phyloP scores from a whole-genome alignment of 2,329 filamentous ascomycete species.

The Pyricularia sp. region DNA sequence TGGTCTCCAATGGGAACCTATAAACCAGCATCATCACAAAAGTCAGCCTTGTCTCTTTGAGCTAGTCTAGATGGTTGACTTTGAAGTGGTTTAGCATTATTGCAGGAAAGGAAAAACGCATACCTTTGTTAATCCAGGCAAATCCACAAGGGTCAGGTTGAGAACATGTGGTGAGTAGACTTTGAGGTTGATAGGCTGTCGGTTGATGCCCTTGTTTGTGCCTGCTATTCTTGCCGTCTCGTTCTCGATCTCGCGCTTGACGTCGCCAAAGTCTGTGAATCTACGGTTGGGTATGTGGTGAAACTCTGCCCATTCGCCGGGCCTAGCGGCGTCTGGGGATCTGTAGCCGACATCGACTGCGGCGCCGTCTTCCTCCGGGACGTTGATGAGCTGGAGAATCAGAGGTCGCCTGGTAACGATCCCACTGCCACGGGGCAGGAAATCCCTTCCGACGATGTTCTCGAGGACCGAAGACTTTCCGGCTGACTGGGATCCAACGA shows the following conservation, averaged over 20 bases:
- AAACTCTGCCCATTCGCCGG: slow-evolving; percentile 84
- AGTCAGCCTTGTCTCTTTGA: neutral
- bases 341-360: slow-evolving; percentile 62
- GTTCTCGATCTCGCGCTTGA: slow-evolving; percentile 91
- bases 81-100: neutral
- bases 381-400: slow-evolving; percentile 97
- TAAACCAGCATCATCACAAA: slow-evolving; percentile 1
- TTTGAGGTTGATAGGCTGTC: slow-evolving; percentile 91
- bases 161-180: slow-evolving; percentile 98
- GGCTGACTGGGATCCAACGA: slow-evolving; percentile 95
- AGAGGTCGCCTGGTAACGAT: slow-evolving; percentile 92
- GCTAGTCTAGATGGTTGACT: neutral
- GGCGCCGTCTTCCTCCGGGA: slow-evolving; percentile 65
- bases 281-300: slow-evolving; percentile 96
- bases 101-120: neutral
- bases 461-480: slow-evolving; percentile 98
- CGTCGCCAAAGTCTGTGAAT: slow-evolving; percentile 97
- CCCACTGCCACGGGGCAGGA: slow-evolving; percentile 89
- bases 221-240: slow-evolving; percentile 97
- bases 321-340: slow-evolving; percentile 59
- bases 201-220: slow-evolving; percentile 91
- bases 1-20: slow-evolving; percentile 31
- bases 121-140: slow-evolving; percentile 91
- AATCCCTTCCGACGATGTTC: slow-evolving; percentile 97
- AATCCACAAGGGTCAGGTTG: slow-evolving; percentile 89